phyloP scores from a whole-genome alignment of 1,284 basidiomycete species.

The Waitea zeae region DNA sequence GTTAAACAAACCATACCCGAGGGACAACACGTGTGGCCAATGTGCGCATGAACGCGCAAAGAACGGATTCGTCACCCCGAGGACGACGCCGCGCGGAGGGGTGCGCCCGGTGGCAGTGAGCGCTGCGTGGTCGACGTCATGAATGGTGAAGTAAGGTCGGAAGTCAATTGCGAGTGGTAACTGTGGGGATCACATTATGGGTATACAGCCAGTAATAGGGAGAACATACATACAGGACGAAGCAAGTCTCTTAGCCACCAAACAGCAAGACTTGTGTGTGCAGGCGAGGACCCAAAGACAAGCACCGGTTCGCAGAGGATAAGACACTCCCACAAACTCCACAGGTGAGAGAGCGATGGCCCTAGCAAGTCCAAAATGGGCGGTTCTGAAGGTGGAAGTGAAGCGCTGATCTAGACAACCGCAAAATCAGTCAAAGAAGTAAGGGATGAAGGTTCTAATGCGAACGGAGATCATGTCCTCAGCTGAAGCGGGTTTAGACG shows the following conservation, averaged over 20 bases:
- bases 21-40: conserved; percentile 81
- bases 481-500: conserved; percentile 17
- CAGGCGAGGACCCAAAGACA: conserved; percentile 69
- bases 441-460: conserved; percentile 2
- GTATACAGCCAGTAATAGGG: neutral
- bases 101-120: conserved; percentile 64
- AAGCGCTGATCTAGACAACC: conserved; percentile 52
- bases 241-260: conserved; percentile 87
- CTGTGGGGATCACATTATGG: conserved; percentile 17
- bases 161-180: conserved; percentile 78
- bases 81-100: conserved; percentile 68
- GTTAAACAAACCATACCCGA: too few relatives aligned
- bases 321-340: conserved; percentile 90
- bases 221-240: conserved; percentile 44
- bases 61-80: conserved; percentile 93
- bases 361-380: conserved; percentile 63
- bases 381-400: conserved; percentile 48
- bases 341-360: conserved; percentile 62
- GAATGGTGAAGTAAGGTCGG: conserved; percentile 91
- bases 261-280: conserved; percentile 66
- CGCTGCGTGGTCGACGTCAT: conserved; percentile 69
- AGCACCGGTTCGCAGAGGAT: conserved; percentile 80
- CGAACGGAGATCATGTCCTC: conserved; percentile 19
- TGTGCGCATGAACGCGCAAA: conserved; percentile 79
- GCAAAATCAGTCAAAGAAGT: conserved; percentile 4